These are phyloP conservation scores for Camelina laxa DNA, from an alignment of 345 rosid species.

Conservation along the genomic window DNA sequence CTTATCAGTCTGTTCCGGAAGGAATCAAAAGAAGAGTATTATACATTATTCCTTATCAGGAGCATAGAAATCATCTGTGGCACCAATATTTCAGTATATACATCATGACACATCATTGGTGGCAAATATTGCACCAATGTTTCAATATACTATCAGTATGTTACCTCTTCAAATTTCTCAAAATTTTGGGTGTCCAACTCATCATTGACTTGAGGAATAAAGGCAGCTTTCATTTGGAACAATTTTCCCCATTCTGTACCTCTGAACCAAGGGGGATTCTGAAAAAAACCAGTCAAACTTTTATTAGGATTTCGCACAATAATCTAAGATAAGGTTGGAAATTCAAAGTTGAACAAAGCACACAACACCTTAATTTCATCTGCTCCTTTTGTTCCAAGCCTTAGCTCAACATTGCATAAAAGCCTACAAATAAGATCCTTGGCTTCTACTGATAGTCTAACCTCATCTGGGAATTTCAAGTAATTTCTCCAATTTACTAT, in stretches of 20 bases:
- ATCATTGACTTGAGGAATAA: constrained; percentile 97
- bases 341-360: constrained; percentile 53
- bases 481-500: constrained; percentile 99
- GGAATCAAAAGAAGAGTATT: constrained; percentile 40
- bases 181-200: constrained; percentile 98
- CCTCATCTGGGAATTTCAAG: constrained; percentile 98
- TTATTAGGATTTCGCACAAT: constrained; percentile 18
- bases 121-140: neutral
- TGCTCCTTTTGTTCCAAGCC: constrained; percentile 93
- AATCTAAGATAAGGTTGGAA: neutral
- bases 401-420: constrained; percentile 86
- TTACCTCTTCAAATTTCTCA: constrained; percentile 98
- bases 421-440: constrained; percentile 90
- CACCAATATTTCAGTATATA: constrained; percentile 21
- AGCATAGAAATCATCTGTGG: constrained; percentile 25
- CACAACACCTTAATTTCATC: constrained; percentile 90
- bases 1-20: constrained; percentile 65
- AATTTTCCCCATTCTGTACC: constrained; percentile 86
- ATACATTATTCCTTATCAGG: constrained; percentile 25
- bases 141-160: constrained; percentile 25
- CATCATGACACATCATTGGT: constrained; percentile 20
- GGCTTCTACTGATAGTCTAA: constrained; percentile 86
- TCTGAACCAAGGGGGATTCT: constrained; percentile 88
- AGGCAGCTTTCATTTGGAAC: constrained; percentile 91
- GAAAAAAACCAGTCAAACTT: constrained; percentile 44